These are phyloP conservation scores for Striga asiatica DNA, from an alignment of 257 asterid genomes.

Conservation along the genomic window DNA sequence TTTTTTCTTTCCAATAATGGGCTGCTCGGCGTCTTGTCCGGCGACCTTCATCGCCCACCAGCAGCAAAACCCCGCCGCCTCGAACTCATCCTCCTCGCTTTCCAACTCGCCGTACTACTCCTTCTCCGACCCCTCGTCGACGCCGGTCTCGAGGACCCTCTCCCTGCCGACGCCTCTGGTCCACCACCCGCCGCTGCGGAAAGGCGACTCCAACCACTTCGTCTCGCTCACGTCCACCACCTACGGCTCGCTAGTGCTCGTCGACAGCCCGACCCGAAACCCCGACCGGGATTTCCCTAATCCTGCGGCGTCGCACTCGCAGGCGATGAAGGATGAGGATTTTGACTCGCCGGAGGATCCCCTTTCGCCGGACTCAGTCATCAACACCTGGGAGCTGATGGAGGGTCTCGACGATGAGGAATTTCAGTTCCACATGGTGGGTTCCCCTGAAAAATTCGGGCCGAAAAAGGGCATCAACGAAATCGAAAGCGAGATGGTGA, in stretches of 20 bases:
- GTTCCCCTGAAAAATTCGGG: constrained; percentile 15
- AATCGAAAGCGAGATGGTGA: constrained; percentile 15
- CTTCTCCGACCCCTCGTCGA: constrained; percentile 40
- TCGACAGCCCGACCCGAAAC: constrained; percentile 29
- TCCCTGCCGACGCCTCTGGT: constrained; percentile 47
- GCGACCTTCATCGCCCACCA: constrained; percentile 34
- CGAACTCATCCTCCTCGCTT: constrained; percentile 32
- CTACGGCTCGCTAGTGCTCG: constrained; percentile 62
- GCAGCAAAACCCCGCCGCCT: constrained; percentile 38
- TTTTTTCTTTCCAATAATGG: constrained; percentile 26
- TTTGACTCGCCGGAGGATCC: constrained; percentile 34
- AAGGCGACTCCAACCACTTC: constrained; percentile 60
- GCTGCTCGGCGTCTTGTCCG: constrained; percentile 65
- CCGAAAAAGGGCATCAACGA: constrained; percentile 12
- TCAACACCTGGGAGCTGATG: constrained; percentile 98
- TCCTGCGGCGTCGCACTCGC: constrained; percentile 27
- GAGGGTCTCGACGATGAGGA: constrained; percentile 78
- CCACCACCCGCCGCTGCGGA: constrained; percentile 47
- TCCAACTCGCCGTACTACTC: constrained; percentile 39
- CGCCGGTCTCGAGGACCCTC: constrained; percentile 43
- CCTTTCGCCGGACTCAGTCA: constrained; percentile 66
- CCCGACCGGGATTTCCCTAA: constrained; percentile 15
- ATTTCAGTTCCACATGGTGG: constrained; percentile 30
- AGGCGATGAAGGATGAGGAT: constrained; percentile 19
- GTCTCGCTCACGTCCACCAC: constrained; percentile 79